A percentile compares a stretch with the other conserved stretches of the same genome.
phyloP scores from a whole-genome alignment of 1,139 yeast genomes.

The Saccharomycopsis phalli region DNA sequence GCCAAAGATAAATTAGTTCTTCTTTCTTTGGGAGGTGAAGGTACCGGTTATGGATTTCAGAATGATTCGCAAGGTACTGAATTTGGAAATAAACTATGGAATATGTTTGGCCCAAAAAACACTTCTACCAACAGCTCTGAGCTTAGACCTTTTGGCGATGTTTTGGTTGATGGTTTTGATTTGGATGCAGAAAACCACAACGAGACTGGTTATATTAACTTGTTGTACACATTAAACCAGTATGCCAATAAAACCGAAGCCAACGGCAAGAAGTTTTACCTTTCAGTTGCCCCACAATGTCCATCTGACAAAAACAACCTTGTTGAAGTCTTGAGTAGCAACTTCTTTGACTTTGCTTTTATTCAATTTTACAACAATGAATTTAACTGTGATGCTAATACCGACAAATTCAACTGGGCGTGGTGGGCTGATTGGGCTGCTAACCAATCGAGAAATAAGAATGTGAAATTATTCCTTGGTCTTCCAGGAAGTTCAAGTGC shows the following conservation, averaged over 20 bases:
- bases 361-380: slow-evolving; percentile 91
- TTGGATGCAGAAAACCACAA: slow-evolving; percentile 24
- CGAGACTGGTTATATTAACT: slow-evolving; percentile 49
- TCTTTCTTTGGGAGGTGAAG: slow-evolving; percentile 69
- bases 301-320: slow-evolving; percentile 82
- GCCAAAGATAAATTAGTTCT: slow-evolving; percentile 51
- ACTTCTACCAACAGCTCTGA: slow-evolving; percentile 27
- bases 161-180: slow-evolving; percentile 22
- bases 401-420: slow-evolving; percentile 63
- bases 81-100: slow-evolving; percentile 47
- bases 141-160: slow-evolving; percentile 43
- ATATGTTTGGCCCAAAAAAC: slow-evolving; percentile 44
- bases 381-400: slow-evolving; percentile 44
- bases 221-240: slow-evolving; percentile 50
- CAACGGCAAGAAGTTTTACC: slow-evolving; percentile 58
- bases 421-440: slow-evolving; percentile 71
- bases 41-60: slow-evolving; percentile 46
- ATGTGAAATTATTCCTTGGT: slow-evolving; percentile 60
- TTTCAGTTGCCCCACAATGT: slow-evolving; percentile 95
- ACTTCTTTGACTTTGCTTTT: slow-evolving; percentile 75
- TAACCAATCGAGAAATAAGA: slow-evolving; percentile 49
- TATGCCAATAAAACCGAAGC: slow-evolving; percentile 34
- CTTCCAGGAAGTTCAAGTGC: slow-evolving; percentile 63
- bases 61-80: slow-evolving; percentile 35
- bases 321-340: slow-evolving; percentile 54